Percentiles rank a stretch among this genome's conserved stretches.
Conservation (phyloP, 192 early-diverging fungal genomes). For the Linderina pennispora region DNA sequence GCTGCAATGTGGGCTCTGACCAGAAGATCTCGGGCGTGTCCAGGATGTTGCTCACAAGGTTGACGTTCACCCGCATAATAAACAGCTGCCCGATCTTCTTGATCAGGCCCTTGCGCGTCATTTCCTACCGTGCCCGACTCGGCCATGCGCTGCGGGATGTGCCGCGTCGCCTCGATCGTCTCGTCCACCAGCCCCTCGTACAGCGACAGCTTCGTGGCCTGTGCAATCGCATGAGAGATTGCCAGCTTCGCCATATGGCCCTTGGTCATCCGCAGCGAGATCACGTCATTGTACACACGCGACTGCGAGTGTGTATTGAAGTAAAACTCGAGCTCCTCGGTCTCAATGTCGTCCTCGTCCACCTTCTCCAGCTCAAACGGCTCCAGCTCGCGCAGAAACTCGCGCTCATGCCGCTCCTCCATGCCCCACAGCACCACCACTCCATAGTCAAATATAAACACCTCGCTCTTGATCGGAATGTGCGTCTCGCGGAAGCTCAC, state of each 20-base stretch:
- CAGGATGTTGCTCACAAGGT: conserved; percentile 80
- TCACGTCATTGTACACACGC: conserved; percentile 86
- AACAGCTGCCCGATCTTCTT: conserved; percentile 94
- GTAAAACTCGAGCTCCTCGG: conserved; percentile 74
- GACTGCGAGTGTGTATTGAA: conserved; percentile 58
- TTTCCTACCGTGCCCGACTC: conserved; percentile 86
- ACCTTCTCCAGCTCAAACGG: conserved; percentile 47
- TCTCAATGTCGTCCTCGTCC: conserved; percentile 62
- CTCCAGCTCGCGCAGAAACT: conserved; percentile 73
- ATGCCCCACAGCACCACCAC: conserved; percentile 97
- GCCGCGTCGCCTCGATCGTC: conserved; percentile 80
- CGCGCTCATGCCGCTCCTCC: conserved; percentile 72
- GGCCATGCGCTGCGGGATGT: conserved; percentile 91
- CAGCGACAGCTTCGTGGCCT: conserved; percentile 87
- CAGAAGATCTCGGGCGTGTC: conserved; percentile 94
- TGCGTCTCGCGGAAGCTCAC: conserved; percentile 36
- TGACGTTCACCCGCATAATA: conserved; percentile 85
- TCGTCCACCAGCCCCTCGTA: conserved; percentile 92
- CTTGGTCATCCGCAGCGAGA: conserved; percentile 68
- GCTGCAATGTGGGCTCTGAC: conserved; percentile 77
- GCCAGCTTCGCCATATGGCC: conserved; percentile 90
- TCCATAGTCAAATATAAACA: conserved; percentile 91
- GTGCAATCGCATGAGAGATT: conserved; percentile 93
- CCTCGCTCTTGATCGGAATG: conserved; percentile 56
- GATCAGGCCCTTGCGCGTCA: conserved; percentile 88